Base-by-base conservation (phyloP, 192 early-diverging fungal species). In the Coemansia sp. region DNA sequence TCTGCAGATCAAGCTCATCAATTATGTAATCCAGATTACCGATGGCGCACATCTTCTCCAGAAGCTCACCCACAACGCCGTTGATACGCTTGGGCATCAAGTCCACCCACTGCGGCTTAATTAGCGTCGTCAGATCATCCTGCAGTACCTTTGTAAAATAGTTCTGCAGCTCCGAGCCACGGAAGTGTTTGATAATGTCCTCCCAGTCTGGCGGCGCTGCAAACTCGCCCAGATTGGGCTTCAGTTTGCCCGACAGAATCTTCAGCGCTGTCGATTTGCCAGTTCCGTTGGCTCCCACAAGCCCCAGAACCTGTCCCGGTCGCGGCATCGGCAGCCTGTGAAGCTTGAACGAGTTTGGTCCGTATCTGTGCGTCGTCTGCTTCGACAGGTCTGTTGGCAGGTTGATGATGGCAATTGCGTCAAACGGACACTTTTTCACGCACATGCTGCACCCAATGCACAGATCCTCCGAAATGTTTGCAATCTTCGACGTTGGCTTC, bases 401-500 rank as follows among this genome's bases (percentile, higher is more conserved):
- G 82, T 98, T 98, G 86, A 98, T 92, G 68, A 98, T 96, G 66
- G 87, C 86, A 70, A 98, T 98, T 32, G 97, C 97, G n/a, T 84
- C 93, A 74, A 98, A 97, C 46, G 97, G 97, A 73, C 96, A 98
- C 79, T 94, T 94, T 73, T 98, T 98, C 56, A 90, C 88, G 77
- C 97, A 98, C 68, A 98, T 97, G 85, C 95, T 95, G 78, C 97
- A 98, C 70, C 96, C 96, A 76, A 98, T 97, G 84, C 97, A 98
- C 39, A 98, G 84, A 56, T 91, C 90, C 80, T 98, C 97, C 16
- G 95, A 97, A 65, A 98, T 95, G 72, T 87, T 89, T 10, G 95
- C 89, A 61, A 95, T 95, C 85, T 97, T 97, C 63, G 88, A 88
- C n/a, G 86, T 86, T 13, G 90, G 85, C 45, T 79, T 79, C 40